These are phyloP conservation scores for Haematococcus sp. DNA, from an alignment of 139 green algal genomes.

Conservation along the genomic window DNA sequence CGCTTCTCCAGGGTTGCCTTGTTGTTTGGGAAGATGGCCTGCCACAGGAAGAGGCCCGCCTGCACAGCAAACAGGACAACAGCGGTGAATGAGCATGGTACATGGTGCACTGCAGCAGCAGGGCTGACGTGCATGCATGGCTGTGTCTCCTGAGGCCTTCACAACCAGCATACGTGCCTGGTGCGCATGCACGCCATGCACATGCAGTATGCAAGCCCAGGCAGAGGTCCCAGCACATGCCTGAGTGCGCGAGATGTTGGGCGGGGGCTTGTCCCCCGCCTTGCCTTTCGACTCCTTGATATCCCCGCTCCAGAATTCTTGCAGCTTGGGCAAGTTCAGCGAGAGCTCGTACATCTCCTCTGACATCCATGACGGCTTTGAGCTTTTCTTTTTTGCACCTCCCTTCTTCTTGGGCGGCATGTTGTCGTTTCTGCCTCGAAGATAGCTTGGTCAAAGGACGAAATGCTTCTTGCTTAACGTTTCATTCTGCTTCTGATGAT, in stretches of 20 bases:
- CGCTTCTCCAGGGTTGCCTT: conserved; percentile 38
- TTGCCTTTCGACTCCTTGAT: conserved; percentile 47
- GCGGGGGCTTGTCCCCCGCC: conserved; percentile 22
- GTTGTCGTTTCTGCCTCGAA: neutral
- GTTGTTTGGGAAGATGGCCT: conserved; percentile 36
- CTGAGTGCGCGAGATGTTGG: conserved; percentile 34
- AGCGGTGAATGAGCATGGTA: neutral
- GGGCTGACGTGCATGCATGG: neutral
- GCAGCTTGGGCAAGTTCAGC: conserved; percentile 26
- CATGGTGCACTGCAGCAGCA: neutral
- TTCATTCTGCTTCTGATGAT: no score
- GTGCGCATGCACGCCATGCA: neutral
- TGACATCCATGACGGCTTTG: conserved; percentile 30
- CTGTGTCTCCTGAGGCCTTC: neutral
- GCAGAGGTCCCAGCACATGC: neutral
- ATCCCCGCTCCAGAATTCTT: conserved; percentile 42
- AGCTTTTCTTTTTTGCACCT: conserved; percentile 24
- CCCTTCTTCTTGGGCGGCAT: conserved; percentile 33
- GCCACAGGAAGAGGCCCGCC: conserved; percentile 40
- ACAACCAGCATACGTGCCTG: neutral
- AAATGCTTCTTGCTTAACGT: no score
- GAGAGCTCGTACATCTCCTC: conserved; percentile 32
- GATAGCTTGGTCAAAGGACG: neutral
- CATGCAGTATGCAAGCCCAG: neutral
- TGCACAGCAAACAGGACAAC: conserved; percentile 5